These are phyloP conservation scores for Fusarium udum DNA, from an alignment of 2,329 filamentous ascomycete species.

Conservation along the genomic window DNA sequence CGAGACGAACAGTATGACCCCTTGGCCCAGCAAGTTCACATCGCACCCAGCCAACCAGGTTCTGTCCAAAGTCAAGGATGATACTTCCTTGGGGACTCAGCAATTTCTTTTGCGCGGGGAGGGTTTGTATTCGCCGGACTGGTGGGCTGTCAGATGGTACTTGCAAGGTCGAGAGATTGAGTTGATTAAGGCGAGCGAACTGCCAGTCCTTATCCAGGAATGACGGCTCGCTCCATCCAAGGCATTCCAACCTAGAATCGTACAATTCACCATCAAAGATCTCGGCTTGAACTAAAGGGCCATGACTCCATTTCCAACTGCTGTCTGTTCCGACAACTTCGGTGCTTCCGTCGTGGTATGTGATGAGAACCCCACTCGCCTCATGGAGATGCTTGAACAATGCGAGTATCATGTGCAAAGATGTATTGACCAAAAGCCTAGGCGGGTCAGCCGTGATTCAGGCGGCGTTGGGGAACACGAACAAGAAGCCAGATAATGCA, in stretches of 20 bases:
- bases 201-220: background rate
- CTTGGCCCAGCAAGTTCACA: background rate
- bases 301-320: background rate
- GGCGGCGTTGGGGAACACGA: background rate
- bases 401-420: background rate
- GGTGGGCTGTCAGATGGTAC: background rate
- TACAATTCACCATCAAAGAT: background rate
- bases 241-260: background rate
- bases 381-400: background rate
- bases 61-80: background rate
- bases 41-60: background rate
- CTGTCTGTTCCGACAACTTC: background rate
- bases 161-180: background rate
- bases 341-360: background rate
- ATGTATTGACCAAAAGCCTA: background rate
- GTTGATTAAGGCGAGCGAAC: background rate
- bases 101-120: background rate
- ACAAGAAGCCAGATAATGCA: background rate
- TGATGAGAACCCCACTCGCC: background rate
- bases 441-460: background rate
- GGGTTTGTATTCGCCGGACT: background rate
- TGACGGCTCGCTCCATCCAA: background rate
- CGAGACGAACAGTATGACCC: background rate
- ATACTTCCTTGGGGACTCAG: background rate
- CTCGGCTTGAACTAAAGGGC: background rate